Percentiles rank a stretch among this genome's conserved stretches.
These are phyloP conservation scores for Bidens hawaiensis DNA, from an alignment of 140 eudicot genomes.

Conservation along the genomic window DNA sequence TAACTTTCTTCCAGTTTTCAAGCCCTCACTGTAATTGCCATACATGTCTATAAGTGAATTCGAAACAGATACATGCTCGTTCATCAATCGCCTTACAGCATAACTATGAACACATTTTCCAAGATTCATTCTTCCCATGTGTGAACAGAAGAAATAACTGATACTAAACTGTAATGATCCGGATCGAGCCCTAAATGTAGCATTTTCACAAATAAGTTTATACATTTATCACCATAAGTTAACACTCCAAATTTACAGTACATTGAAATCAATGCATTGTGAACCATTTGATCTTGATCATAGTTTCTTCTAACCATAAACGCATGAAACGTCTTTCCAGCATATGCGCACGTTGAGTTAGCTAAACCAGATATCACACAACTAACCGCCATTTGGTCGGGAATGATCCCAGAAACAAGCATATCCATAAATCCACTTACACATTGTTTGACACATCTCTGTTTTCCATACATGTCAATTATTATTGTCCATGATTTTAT, in stretches of 20 bases:
- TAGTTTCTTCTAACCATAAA: conserved; percentile 51
- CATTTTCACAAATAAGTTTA: conserved; percentile 55
- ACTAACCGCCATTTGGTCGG: conserved; percentile 63
- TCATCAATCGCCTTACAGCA: conserved; percentile 33
- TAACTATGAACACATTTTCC: conserved; percentile 65
- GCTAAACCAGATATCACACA: conserved; percentile 60
- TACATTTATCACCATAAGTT: conserved; percentile 49
- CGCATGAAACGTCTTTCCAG: conserved; percentile 77
- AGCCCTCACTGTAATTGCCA: conserved; percentile 45
- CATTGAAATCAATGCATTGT: conserved; percentile 58
- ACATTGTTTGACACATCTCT: conserved; percentile 36
- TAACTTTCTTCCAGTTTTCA: conserved; percentile 37
- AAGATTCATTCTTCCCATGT: conserved; percentile 27
- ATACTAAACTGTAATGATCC: conserved; percentile 44
- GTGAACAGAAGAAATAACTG: conserved; percentile 65
- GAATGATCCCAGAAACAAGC: conserved; percentile 45
- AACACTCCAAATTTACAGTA: conserved; percentile 60
- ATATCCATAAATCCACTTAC: conserved; percentile 41
- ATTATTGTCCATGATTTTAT: conserved; percentile 67
- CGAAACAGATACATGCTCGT: conserved; percentile 37
- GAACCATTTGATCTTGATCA: conserved; percentile 35
- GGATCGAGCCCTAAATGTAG: conserved; percentile 33
- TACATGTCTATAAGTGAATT: conserved; percentile 83
- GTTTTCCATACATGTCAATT: conserved; percentile 49
- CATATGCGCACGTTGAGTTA: conserved; percentile 34